Evolutionary conservation across 2,329 filamentous ascomycete species (phyloP), one percentile per base, ranked within the genome.

Genomic region (Fusarium annulatum): DNA sequence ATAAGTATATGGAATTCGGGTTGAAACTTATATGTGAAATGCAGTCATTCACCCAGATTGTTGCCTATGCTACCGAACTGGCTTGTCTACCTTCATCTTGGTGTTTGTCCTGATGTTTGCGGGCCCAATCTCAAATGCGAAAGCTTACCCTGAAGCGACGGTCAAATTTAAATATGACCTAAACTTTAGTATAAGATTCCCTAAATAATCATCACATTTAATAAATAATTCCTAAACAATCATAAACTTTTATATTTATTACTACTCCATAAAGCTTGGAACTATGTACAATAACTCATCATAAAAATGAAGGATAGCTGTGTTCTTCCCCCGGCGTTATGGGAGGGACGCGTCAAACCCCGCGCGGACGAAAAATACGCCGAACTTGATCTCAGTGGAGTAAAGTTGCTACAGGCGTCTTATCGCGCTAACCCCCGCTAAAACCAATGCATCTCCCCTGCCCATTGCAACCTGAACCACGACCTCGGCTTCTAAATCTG

Each of bases 401-500:
- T 18, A 5, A 26, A 26, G 10, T 14, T 1, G n/a, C 30, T 45
- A 36, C 30, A 57, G 18, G 26, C 15, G 34, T 36, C 46, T 14
- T n/a, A n/a, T 36, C 34, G 14, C 28, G 55, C 41, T 26, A 36
- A 28, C 14, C 15, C n/a, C 18, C 41, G 30, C 55, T 48, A 48
- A 48, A 46, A 34, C 2, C 3, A 12, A 16, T 2, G 19, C 18
- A 53, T 7, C 23, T 46, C 30, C 30, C n/a, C 41, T 19, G 5
- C 30, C 23, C 9, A 16, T 19, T 45, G 39, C 19, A 46, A 57
- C 39, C 9, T 33, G 38, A 57, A 7, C 53, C 53, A 57, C 5
- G 18, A 36, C 55, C 41, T 58, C 55, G 55, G 55, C 39, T 48
- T 48, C 39, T 26, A 48, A 46, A 58, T 48, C 41, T 46, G 39